Base-by-base conservation (phyloP, 2,329 filamentous ascomycete genomes). In the Paracoccidioides lutzii region DNA sequence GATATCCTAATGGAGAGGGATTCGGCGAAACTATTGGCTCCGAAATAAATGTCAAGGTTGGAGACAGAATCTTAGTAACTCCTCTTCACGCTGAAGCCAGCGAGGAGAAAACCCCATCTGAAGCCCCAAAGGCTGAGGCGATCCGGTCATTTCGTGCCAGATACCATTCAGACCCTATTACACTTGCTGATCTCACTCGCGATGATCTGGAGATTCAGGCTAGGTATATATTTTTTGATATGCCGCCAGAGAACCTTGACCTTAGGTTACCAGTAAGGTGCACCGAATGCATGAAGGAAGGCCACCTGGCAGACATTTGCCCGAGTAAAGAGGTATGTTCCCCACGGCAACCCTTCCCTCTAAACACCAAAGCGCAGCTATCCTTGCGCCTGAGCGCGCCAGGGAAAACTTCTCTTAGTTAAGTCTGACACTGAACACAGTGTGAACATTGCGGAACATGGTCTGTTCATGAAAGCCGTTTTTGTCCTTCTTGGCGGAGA, bases 361-460 rank as follows among this genome's bases (percentile, higher is more conserved):
- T 9, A 33, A 14, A 35, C 33, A 4, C 22, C 22, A 28, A 14
- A 28, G 35, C 12, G 35, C 57, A 46, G 32, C 37, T 32, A 30
- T 14, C 28, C 22, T 35, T 50, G 38, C 43, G 12, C 33, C 33
- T 52, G n/a, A 15, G 10, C 33, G 2, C 12, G 32, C 49, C 37
- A 41, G 32, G 52, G 22, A 44, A 54, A 37, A 8, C 7, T 15
- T 3, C 30, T 48, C 8, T 33, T 50, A 14, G 32, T 43, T 37
- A 46, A 15, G 53, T 52, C 37, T 32, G 37, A 52, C 33, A 59
- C 55, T 58, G 45, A 42, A 32, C 40, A 50, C 57, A 71, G 64
- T 77, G 75, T 59, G 59, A 66, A 35, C 70, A 76, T 60, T 77
- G 75, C 59, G 66, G 68, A 40, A 64, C 66, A 8, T 71, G 70